Conservation (phyloP, 1,284 basidiomycete genomes). For the Sporisorium iseilematis-ciliati region DNA sequence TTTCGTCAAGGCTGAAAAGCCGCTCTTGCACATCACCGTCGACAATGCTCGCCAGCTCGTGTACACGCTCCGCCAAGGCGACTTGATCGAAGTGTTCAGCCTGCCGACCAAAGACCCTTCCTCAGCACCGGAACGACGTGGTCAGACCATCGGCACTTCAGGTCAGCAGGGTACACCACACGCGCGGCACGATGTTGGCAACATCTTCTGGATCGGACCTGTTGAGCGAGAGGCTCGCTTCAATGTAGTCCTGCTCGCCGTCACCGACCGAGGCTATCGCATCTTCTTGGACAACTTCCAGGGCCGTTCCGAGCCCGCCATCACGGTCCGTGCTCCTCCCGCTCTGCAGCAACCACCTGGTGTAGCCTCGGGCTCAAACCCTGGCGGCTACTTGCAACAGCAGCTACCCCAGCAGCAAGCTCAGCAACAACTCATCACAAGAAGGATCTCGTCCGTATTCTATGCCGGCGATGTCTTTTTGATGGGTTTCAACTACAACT, state of each 20-base stretch:
- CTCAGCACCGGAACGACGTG: slow-evolving; percentile 57
- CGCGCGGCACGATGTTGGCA: slow-evolving; percentile 57
- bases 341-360: slow-evolving; percentile 49
- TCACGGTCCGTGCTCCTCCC: slow-evolving; percentile 46
- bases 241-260: slow-evolving; percentile 61
- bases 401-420: slow-evolving; percentile 14
- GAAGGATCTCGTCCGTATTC: slow-evolving; percentile 51
- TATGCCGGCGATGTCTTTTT: slow-evolving; percentile 52
- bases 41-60: slow-evolving; percentile 61
- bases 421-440: slow-evolving; percentile 26
- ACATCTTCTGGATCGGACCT: slow-evolving; percentile 62
- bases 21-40: slow-evolving; percentile 57
- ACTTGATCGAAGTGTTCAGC: slow-evolving; percentile 64
- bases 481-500: slow-evolving; percentile 58
- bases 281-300: slow-evolving; percentile 67
- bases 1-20: slow-evolving; percentile 75
- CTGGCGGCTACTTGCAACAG: slow-evolving; percentile 20
- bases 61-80: slow-evolving; percentile 62
- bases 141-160: slow-evolving; percentile 62
- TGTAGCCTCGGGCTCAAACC: slow-evolving; percentile 20
- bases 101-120: slow-evolving; percentile 58
- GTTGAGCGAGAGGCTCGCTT: slow-evolving; percentile 50
- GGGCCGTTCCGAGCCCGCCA: slow-evolving; percentile 52
- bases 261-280: slow-evolving; percentile 66
- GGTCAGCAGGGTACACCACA: slow-evolving; percentile 63